Evolutionary conservation across 1,284 basidiomycete species (phyloP), one percentile per base, ranked within the genome.

Genomic region (Trametes versicolor): DNA sequence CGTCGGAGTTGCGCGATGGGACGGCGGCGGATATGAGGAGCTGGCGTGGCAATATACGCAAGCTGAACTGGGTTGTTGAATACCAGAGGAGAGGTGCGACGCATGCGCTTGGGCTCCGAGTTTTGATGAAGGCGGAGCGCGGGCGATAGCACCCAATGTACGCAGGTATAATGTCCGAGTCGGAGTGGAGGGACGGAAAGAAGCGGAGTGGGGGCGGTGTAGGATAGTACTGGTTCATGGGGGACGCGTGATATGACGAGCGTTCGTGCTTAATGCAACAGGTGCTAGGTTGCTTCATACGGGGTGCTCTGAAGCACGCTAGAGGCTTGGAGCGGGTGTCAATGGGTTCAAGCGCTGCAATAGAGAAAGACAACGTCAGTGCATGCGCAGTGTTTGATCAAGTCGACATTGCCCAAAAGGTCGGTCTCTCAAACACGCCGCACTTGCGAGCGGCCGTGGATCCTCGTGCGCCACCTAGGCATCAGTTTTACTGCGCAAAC

Each of bases 381-480:
- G 29, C n/a, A n/a, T n/a, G n/a, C n/a, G n/a, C n/a, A 25, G 13
- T 47, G 25, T 41, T 10, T 2, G 19, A 21, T 39, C 12, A 12
- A 25, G 53, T 29, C 12, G 15, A 21, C 12, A 5, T 17, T 13
- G 6, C 54, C 27, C 3, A 19, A 34, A 36, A 19, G 41, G 41
- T n/a, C 29, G 43, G 4, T 41, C 54, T 56, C 25, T 56, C 43
- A 34, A 32, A 45, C 54, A 56, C 54, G 54, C 54, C 15, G 54
- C 54, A 36, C 17, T 12, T 9, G 19, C 5, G 27, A 34, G 4
- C 13, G n/a, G 50, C 2, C 13, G 45, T 25, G 23, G 45, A 27
- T 25, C 45, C 23, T 8, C 23, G 45, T 7, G 45, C 7, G 4
- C 45, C 45, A 36, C 27, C 15, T 12, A 27, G 36, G 15, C 23